Evolutionary conservation across 371 early-diverging fungal species (phyloP).

Genomic region (Sporodiniella umbellata): DNA sequence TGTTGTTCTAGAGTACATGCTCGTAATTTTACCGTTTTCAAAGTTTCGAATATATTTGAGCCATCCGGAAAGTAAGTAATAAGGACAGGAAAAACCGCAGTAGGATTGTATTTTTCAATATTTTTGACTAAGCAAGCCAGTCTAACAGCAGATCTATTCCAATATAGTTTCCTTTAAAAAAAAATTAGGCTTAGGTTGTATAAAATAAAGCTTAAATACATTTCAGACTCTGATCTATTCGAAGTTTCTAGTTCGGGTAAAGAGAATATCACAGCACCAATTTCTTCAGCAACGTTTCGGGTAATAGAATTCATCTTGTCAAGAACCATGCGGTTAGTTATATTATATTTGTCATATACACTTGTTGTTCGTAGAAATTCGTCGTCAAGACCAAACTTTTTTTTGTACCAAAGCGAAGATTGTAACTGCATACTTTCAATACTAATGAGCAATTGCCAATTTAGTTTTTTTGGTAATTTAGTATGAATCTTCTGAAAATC

Average conservation of each 20-base stretch:
- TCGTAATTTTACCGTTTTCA: conserved; percentile 21
- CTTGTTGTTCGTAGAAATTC: conserved; percentile 11
- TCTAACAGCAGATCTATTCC: conserved; percentile 20
- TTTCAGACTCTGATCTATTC: neutral
- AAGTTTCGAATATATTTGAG: neutral
- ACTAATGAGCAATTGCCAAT: conserved; percentile 29
- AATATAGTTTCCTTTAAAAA: conserved; percentile 9
- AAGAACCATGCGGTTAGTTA: conserved; percentile 18
- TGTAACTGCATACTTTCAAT: conserved; percentile 3
- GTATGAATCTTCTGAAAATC: neutral
- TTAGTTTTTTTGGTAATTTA: neutral
- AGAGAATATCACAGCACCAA: conserved; percentile 30
- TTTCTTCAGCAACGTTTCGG: conserved; percentile 19
- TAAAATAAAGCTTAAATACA: conserved; percentile 1
- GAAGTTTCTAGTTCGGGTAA: conserved; percentile 23
- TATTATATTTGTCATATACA: conserved; percentile 9
- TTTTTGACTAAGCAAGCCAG: conserved; percentile 11
- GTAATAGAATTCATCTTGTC: conserved; percentile 2
- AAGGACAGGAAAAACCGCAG: conserved; percentile 18
- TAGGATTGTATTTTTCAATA: conserved; percentile 17
- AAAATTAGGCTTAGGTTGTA: neutral
- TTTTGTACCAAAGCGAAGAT: conserved; percentile 26
- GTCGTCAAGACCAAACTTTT: conserved; percentile 31
- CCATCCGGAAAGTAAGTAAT: conserved; percentile 33
- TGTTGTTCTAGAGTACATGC: neutral